Evolutionary conservation across 1,139 yeast genomes (phyloP), one percentile per base, ranked within the genome.

Genomic region (Kurtzmaniella natalensis): DNA sequence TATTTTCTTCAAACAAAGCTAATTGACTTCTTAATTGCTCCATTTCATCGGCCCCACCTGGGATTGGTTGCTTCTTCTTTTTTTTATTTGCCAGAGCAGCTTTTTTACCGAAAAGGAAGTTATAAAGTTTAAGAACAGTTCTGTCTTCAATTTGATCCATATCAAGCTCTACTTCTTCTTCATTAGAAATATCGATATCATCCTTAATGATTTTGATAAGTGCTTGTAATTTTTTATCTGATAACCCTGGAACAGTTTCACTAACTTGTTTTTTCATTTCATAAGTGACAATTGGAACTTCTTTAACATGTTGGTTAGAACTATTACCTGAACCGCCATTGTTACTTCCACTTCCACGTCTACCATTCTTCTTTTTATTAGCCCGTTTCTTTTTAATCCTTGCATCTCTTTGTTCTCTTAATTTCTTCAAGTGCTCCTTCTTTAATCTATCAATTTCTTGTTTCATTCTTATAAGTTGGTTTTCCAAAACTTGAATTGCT

Each of bases 181-280:
- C 98, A 49, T 78, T 78, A 44, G 72, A 72, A 44, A 84, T 72
- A 45, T 86, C 85, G 70, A 88, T 76, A 45, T 86, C 83, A 55
- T 85, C 94, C 52, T 84, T 84, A 47, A 92, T 87, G 43, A 92
- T 87, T 37, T 83, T 78, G 44, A 92, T 75, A 25, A 88, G 94
- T 38, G 84, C 83, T 48, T 82, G 86, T 50, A 92, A 65, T 62
- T 85, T 86, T 59, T 82, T 80, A 44, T 87, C 95, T 22, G 88
- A 76, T 46, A 81, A 67, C 40, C 78, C 80, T 34, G 83, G 81
- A 53, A 92, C 92, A 50, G 81, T 78, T 52, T 88, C 96, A 37
- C 92, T 79, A 37, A 92, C 81, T 56, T 87, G 95, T 55, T 87
- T 86, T 72, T 94, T 92, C 97, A 92, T 92, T 53, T 89, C 97